Evolutionary conservation across 306 rosid species (phyloP).

Genomic region (Acmispon strigosus): DNA sequence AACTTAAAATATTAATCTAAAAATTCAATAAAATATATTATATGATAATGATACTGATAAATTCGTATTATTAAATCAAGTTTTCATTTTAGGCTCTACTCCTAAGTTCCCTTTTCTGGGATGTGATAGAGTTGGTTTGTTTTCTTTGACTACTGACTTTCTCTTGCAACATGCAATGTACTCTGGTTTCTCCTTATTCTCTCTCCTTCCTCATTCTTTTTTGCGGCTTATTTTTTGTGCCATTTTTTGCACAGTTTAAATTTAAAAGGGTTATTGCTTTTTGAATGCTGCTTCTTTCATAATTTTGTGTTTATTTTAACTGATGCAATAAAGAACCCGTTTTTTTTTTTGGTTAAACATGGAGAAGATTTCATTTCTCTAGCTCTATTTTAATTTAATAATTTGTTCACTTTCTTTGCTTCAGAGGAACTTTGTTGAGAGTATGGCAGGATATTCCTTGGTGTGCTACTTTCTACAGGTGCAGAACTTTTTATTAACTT

Average conservation of each 20-base stretch:
- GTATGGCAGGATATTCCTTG: slow-evolving; percentile 99
- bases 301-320: background rate
- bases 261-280: background rate
- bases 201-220: background rate
- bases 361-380: slow-evolving; percentile 2
- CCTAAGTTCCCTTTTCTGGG: background rate
- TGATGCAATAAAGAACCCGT: background rate
- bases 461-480: slow-evolving; percentile 99
- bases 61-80: background rate
- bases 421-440: slow-evolving; percentile 98
- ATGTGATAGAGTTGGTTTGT: background rate
- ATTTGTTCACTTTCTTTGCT: slow-evolving; percentile 21
- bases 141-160: background rate
- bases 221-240: background rate
- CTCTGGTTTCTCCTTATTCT: background rate
- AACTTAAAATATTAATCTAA: background rate
- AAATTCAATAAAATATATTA: too few species aligned
- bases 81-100: background rate
- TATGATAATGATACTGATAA: background rate
- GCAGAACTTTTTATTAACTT: slow-evolving; percentile 12
- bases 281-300: background rate
- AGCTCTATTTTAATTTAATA: slow-evolving; percentile 11
- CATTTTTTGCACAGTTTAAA: background rate
- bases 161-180: background rate
- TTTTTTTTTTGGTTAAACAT: background rate